Conservation (phyloP, 2,329 filamentous ascomycete genomes). For the Talaromyces pinophilus region DNA sequence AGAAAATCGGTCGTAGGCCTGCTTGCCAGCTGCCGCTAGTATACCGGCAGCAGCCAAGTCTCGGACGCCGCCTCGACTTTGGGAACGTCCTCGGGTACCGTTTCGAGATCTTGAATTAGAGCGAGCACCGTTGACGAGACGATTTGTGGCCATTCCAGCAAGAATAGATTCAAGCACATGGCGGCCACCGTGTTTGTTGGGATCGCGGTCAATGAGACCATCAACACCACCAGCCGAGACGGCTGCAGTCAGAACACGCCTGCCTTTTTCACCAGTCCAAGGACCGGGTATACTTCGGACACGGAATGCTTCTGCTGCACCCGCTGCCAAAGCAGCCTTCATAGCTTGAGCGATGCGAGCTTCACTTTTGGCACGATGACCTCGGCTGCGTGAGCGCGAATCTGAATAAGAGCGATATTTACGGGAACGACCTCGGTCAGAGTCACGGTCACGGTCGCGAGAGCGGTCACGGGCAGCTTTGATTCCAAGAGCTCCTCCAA, state of each 20-base stretch:
- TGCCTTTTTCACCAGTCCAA: conserved; percentile 89
- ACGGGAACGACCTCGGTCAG: conserved; percentile 46
- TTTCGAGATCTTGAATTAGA: conserved; percentile 57
- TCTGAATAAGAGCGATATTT: conserved; percentile 51
- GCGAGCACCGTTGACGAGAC: conserved; percentile 77
- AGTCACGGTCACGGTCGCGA: conserved; percentile 32
- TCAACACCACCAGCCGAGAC: conserved; percentile 83
- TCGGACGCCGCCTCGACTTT: conserved; percentile 47
- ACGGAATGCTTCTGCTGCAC: conserved; percentile 88
- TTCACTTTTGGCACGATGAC: conserved; percentile 53
- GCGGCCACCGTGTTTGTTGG: conserved; percentile 73
- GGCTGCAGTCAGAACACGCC: conserved; percentile 86
- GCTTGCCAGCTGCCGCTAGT: conserved; percentile 52
- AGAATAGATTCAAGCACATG: conserved; percentile 84
- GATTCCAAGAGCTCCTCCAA: conserved; percentile 57
- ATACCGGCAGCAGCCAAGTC: conserved; percentile 47
- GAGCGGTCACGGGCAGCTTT: conserved; percentile 46
- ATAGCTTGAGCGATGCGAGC: conserved; percentile 79
- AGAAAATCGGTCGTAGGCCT: conserved; percentile 48
- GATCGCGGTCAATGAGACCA: conserved; percentile 66
- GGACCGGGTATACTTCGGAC: conserved; percentile 84
- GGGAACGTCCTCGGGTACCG: conserved; percentile 44
- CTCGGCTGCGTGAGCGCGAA: conserved; percentile 58
- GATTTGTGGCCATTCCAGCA: conserved; percentile 82
- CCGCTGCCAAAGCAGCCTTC: conserved; percentile 85